These are phyloP conservation scores for Sungouiozyma intestinalis DNA, from an alignment of 805 yeast genomes.

Conservation along the genomic window DNA sequence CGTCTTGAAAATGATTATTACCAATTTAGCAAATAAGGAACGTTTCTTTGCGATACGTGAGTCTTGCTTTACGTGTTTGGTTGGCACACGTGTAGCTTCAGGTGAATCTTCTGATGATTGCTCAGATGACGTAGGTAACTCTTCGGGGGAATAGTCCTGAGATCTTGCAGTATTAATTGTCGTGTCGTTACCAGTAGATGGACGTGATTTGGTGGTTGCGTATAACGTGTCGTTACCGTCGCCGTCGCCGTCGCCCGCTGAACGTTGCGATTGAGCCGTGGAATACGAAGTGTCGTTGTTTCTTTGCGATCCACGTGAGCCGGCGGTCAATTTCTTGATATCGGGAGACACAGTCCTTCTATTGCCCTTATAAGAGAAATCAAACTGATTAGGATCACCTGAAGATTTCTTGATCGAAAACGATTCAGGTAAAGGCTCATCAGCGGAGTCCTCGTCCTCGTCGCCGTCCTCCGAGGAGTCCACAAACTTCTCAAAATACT, in stretches of 20 bases:
- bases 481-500: constrained; percentile 16
- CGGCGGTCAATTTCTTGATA: constrained; percentile 25
- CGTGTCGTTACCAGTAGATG: background rate
- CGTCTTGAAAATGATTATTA: background rate
- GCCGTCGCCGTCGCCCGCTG: too few relatives aligned
- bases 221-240: too few relatives aligned
- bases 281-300: too few relatives aligned
- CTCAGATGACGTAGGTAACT: background rate
- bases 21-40: background rate
- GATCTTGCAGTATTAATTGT: background rate
- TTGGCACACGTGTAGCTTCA: background rate
- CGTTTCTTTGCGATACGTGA: too few relatives aligned
- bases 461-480: constrained; percentile 5
- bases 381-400: constrained; percentile 3
- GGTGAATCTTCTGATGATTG: too few relatives aligned
- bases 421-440: background rate
- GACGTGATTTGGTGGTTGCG: too few relatives aligned
- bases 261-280: too few relatives aligned
- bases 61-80: too few relatives aligned
- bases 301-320: background rate
- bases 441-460: background rate
- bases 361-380: constrained; percentile 12
- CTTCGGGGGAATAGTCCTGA: background rate
- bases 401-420: background rate
- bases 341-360: constrained; percentile 26